phyloP scores from a whole-genome alignment of 2,329 filamentous ascomycete genomes.

The Monosporascus sp. region DNA sequence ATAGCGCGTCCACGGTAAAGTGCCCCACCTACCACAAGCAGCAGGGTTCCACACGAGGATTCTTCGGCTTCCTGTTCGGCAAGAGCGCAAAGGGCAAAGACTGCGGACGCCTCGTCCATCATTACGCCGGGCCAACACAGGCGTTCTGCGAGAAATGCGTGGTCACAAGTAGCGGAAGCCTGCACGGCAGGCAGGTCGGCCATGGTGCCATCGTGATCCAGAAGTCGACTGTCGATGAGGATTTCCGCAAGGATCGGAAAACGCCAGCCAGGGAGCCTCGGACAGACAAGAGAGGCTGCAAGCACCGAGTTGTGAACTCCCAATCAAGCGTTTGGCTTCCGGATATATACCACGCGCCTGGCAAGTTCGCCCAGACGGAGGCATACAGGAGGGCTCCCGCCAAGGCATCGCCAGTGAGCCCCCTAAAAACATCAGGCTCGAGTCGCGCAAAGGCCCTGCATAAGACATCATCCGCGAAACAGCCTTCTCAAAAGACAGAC shows the following conservation, averaged over 20 bases:
- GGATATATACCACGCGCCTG: conserved; percentile 16
- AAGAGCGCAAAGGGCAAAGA: conserved; percentile 7
- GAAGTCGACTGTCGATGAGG: conserved; percentile 8
- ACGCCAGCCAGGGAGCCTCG: conserved; percentile 1
- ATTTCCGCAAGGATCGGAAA: conserved; percentile 7
- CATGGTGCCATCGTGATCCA: conserved; percentile 16
- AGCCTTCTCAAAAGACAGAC: background rate
- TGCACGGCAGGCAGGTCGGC: conserved; percentile 11
- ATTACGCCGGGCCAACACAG: conserved; percentile 5
- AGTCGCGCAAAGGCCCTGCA: background rate
- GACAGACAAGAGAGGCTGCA: background rate
- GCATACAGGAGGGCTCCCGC: conserved; percentile 8
- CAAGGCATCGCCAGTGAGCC: conserved; percentile 9
- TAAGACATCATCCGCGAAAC: background rate
- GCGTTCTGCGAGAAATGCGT: conserved; percentile 17
- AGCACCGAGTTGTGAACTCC: conserved; percentile 4
- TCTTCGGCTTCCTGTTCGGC: conserved; percentile 14
- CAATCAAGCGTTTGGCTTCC: conserved; percentile 15
- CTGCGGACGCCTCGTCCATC: conserved; percentile 19
- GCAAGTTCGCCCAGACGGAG: conserved; percentile 11
- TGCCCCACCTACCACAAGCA: conserved; percentile 19
- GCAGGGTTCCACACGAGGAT: conserved; percentile 10
- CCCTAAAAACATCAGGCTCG: background rate
- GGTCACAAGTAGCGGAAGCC: conserved; percentile 2
- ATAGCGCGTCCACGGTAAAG: conserved; percentile 8